Percentiles rank a stretch among this genome's conserved stretches.
Conservation (phyloP, 495 filamentous ascomycete species). For the Lasiosphaeria miniovina region DNA sequence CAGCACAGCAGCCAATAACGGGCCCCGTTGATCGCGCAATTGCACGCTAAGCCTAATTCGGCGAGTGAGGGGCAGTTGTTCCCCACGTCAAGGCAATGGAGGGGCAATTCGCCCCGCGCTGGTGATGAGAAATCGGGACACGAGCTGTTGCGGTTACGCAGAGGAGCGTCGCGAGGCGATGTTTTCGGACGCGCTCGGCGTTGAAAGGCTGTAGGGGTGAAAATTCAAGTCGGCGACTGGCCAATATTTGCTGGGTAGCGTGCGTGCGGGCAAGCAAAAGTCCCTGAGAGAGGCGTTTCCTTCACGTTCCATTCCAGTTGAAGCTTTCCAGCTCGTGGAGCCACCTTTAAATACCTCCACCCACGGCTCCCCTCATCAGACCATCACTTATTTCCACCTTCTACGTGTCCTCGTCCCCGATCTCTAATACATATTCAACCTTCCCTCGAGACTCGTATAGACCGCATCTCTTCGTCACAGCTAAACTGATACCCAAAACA, state of each 20-base stretch:
- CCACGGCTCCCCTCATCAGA: conserved; percentile 12
- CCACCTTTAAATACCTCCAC: conserved; percentile 15
- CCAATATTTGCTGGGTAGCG: not conserved
- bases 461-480: not conserved
- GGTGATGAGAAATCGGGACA: conserved; percentile 2
- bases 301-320: not conserved
- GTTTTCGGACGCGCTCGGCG: conserved; percentile 6
- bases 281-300: not conserved
- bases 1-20: conserved; percentile 23
- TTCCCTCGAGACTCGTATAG: too few relatives aligned
- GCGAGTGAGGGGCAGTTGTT: conserved; percentile 28
- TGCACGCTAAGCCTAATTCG: conserved; percentile 27
- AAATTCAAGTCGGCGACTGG: conserved; percentile 1
- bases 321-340: conserved; percentile 9
- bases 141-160: conserved; percentile 5
- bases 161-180: conserved; percentile 7
- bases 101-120: conserved; percentile 30
- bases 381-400: conserved; percentile 1
- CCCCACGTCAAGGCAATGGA: conserved; percentile 33
- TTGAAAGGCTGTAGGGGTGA: not conserved
- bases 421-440: too few relatives aligned
- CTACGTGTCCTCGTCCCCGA: not conserved
- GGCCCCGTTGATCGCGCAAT: conserved; percentile 34
- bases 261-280: not conserved
- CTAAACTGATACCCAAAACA: conserved; percentile 14